Evolutionary conservation across 495 filamentous ascomycete genomes (phyloP).

Genomic region (Penicillium desertorum): DNA sequence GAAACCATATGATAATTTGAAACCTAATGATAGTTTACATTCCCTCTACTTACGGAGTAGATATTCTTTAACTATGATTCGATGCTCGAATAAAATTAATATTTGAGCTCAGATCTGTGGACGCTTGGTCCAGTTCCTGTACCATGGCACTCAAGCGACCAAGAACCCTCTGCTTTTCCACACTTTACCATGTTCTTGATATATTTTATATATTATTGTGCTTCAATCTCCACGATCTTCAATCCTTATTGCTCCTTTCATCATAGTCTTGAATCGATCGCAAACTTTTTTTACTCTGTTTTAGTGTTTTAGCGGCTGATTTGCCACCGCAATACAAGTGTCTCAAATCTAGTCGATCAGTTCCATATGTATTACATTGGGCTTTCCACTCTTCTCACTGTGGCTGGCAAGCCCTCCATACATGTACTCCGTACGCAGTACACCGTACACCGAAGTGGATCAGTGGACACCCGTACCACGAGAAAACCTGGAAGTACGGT

Average conservation of each 20-base stretch:
- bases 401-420: too few species aligned
- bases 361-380: constrained; percentile 9
- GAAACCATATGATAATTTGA: neutral
- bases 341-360: constrained; percentile 4
- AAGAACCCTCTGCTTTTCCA: constrained; percentile 5
- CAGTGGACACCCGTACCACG: constrained; percentile 8
- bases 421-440: too few species aligned
- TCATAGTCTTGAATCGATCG: neutral
- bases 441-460: neutral
- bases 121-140: neutral
- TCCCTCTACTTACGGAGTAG: too few species aligned
- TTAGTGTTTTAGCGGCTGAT: constrained; percentile 5
- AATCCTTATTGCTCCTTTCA: neutral
- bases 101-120: neutral
- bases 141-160: constrained; percentile 18
- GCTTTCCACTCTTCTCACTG: neutral
- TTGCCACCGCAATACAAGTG: constrained; percentile 19
- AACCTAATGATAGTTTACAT: neutral
- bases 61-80: neutral
- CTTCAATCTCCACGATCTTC: constrained; percentile 8
- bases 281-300: constrained; percentile 1
- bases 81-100: neutral
- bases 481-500: constrained; percentile 1
- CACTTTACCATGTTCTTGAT: neutral
- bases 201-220: neutral